Conservation (phyloP, 164 flowering plant species). For the Piper longum region DNA sequence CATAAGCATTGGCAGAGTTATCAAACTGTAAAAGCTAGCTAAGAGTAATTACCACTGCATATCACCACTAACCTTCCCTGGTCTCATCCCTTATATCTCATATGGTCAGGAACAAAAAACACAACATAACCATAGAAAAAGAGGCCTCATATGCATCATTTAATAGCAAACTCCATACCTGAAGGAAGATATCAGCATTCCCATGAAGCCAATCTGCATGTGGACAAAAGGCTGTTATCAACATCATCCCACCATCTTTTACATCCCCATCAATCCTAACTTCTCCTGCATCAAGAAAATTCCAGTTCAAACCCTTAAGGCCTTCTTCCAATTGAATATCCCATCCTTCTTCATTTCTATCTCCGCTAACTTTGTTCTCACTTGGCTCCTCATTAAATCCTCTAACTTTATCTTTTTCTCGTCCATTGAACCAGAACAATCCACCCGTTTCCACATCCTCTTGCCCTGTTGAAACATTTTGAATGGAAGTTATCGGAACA, state of each 20-base stretch:
- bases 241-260: conserved; percentile 98
- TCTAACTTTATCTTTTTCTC: conserved; percentile 38
- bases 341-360: conserved; percentile 84
- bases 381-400: conserved; percentile 35
- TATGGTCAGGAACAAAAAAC: too few relatives aligned
- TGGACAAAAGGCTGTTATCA: conserved; percentile 88
- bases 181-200: conserved; percentile 83
- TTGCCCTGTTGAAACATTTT: conserved; percentile 33
- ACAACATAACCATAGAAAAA: too few relatives aligned
- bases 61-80: too few relatives aligned
- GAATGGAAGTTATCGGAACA: conserved; percentile 63
- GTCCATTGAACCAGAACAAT: conserved; percentile 35
- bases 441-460: conserved; percentile 42
- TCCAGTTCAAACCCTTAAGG: conserved; percentile 90
- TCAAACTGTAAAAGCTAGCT: too few relatives aligned
- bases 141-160: too few relatives aligned
- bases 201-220: conserved; percentile 95
- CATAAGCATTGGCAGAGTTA: too few relatives aligned
- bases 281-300: conserved; percentile 79
- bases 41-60: too few relatives aligned
- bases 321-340: conserved; percentile 74
- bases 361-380: conserved; percentile 54
- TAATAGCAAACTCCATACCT: conserved; percentile 25
- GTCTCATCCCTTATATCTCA: too few relatives aligned
- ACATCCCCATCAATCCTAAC: conserved; percentile 97